Evolutionary conservation across 371 early-diverging fungal genomes (phyloP).

Genomic region (Cokeromyces recurvatus): DNA sequence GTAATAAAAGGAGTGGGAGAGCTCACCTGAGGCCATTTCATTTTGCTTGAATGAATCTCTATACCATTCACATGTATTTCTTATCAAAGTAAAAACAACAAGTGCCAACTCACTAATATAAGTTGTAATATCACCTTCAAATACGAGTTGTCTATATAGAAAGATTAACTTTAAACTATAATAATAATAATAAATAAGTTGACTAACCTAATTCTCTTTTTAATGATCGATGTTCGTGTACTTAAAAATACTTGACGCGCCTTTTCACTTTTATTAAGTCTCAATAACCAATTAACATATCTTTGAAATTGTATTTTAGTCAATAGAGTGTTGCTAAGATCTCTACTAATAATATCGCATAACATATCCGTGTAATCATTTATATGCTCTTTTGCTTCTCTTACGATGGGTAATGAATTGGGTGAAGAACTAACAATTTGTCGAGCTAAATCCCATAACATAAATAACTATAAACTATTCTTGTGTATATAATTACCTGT

Average conservation of each 20-base stretch:
- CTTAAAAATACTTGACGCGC: slow-evolving; percentile 77
- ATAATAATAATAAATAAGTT: neutral
- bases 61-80: slow-evolving; percentile 95
- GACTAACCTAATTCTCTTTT: slow-evolving; percentile 64
- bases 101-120: slow-evolving; percentile 85
- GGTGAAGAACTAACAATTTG: slow-evolving; percentile 27
- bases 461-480: too few relatives aligned
- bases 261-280: slow-evolving; percentile 76
- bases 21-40: slow-evolving; percentile 74
- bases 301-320: slow-evolving; percentile 75
- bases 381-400: slow-evolving; percentile 48
- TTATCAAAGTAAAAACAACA: slow-evolving; percentile 82
- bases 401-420: slow-evolving; percentile 43
- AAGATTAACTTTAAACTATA: neutral
- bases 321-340: slow-evolving; percentile 74
- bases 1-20: neutral
- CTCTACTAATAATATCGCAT: slow-evolving; percentile 61
- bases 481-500: slow-evolving; percentile 41
- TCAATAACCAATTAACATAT: slow-evolving; percentile 76
- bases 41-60: slow-evolving; percentile 82
- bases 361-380: slow-evolving; percentile 65
- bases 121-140: slow-evolving; percentile 81
- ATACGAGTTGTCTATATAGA: slow-evolving; percentile 62
- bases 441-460: slow-evolving; percentile 41
- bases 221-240: slow-evolving; percentile 72